Evolutionary conservation across 163 green algal species (phyloP), one percentile per base, ranked within the genome.

Genomic region (Coccomyxa subellipsoidea): DNA sequence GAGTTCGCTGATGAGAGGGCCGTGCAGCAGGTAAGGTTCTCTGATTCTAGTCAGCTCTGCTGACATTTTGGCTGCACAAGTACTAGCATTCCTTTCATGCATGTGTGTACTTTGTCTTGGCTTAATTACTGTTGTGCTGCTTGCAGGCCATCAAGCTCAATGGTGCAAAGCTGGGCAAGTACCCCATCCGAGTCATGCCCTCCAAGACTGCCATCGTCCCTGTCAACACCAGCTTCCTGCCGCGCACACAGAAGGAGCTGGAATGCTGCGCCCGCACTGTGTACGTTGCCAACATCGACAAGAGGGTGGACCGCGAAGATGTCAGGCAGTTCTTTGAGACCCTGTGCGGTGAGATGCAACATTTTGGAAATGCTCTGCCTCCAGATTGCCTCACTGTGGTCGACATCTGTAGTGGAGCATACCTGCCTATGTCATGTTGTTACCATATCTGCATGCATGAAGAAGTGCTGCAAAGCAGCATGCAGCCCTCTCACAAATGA

Each of bases 171-270:
- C 85, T 99, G 79, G 95, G 95, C 35, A 85, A 54, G 35, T 93
- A 89, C 77, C 86, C 91, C 29, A 88, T 99, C 77, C 90, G 94
- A 4, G 93, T 99, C 34, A 85, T 95, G 79, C 95, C 92, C 9
- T 96, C 90, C 75, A 98, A 97, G 86, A 99, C 96, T 1, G 95
- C 96, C 39, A 99, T 99, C 79, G 90, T 98, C n/a, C 96, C 96
- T 1, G 96, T 99, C n/a, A 98, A 97, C 85, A 92, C 92, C 76
- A 90, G 94, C 31, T 96, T 96, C 71, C 94, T 99, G 88, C 96
- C 96, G 0, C 85, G 87, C 32, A 90, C 87, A 0, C 29, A 87
- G 0, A 85, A 93, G 32, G 94, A 98, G 85, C 85, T 93, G 23
- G 95, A 97, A 89, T 88, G 91, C 35, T 98, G 96, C 87, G 89